These are phyloP conservation scores for Hemileccinum impolitum DNA, from an alignment of 768 basidiomycete species.

Conservation along the genomic window DNA sequence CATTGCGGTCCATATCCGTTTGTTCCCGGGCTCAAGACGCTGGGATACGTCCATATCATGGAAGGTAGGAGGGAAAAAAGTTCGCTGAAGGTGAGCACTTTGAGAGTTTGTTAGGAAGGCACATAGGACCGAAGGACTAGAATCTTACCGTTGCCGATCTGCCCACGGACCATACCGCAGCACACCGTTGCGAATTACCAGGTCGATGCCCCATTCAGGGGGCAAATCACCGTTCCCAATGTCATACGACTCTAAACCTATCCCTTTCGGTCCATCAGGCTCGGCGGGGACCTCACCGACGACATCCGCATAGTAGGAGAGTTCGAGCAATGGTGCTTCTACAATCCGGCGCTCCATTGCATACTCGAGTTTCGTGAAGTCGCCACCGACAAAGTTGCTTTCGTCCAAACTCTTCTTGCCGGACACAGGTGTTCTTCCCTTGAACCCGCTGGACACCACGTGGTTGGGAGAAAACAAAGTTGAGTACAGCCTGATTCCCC, in stretches of 20 bases:
- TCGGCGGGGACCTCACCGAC: slow-evolving; percentile 68
- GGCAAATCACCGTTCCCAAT: slow-evolving; percentile 84
- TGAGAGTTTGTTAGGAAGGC: slow-evolving; percentile 2
- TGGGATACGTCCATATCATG: slow-evolving; percentile 55
- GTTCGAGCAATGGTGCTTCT: slow-evolving; percentile 70
- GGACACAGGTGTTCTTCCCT: slow-evolving; percentile 1
- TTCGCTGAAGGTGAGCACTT: slow-evolving; percentile 72
- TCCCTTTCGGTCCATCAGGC: slow-evolving; percentile 25
- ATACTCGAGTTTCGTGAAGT: slow-evolving; percentile 69
- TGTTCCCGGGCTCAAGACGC: slow-evolving; percentile 69
- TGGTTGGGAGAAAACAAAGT: slow-evolving; percentile 28
- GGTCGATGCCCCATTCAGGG: slow-evolving; percentile 92
- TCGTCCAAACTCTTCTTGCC: slow-evolving; percentile 42
- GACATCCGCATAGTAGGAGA: slow-evolving; percentile 85
- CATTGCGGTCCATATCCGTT: slow-evolving; percentile 77
- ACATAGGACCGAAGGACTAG: not conserved
- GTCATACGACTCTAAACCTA: slow-evolving; percentile 50
- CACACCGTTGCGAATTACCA: slow-evolving; percentile 72
- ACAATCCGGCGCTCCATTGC: slow-evolving; percentile 83
- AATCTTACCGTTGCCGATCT: slow-evolving; percentile 77
- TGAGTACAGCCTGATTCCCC: slow-evolving; percentile 44
- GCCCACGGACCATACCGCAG: slow-evolving; percentile 95
- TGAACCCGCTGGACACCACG: not conserved
- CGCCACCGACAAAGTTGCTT: slow-evolving; percentile 51
- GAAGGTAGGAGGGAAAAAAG: slow-evolving; percentile 83